Evolutionary conservation across 2,329 filamentous ascomycete species (phyloP), one percentile per base, ranked within the genome.

Genomic region (Diaporthe amygdali): DNA sequence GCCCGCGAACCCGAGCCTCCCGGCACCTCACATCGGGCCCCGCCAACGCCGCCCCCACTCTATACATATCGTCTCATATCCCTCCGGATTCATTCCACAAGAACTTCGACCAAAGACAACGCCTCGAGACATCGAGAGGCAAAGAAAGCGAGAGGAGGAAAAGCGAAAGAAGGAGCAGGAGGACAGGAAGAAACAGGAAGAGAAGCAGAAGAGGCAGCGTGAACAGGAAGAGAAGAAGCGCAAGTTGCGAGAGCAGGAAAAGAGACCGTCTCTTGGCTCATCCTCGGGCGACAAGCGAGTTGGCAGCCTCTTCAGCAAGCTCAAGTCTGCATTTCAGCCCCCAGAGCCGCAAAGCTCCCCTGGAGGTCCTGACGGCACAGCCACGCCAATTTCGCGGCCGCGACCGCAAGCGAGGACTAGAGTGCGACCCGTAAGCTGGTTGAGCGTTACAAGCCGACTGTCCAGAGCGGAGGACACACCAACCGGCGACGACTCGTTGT

Each of bases 61-160:
- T 51, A 89, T 90, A 72, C 86, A 87, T 77, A 88, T 89, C 71
- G 82, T 82, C 71, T 84, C 83, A 70, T 87, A 85, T 73, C 84
- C 79, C 52, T 70, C 83, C 72, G 78, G 85, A 34, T 84, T 81
- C 56, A 75, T 83, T 4, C 83, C 82, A 3, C 77, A 78, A 71
- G 83, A 84, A 52, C 75, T 83, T 17, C 75, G 84, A 67, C 79
- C 80, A n/a, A 77, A 74, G 51, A 66, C 79, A 66, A 71, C 72
- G 72, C 75, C 74, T 75, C 47, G 78, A 77, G 76, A 77, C 78
- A 75, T 75, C 76, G 49, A 75, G 77, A 52, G 75, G 73, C 74
- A 79, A 80, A 73, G 78, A 82, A 81, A 84, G 85, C 78, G 83
- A 88, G 85, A 85, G 84, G 80, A 83, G 81, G 76, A 83, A 83